phyloP scores from a whole-genome alignment of 345 rosid genomes.

The Turnera subulata region DNA sequence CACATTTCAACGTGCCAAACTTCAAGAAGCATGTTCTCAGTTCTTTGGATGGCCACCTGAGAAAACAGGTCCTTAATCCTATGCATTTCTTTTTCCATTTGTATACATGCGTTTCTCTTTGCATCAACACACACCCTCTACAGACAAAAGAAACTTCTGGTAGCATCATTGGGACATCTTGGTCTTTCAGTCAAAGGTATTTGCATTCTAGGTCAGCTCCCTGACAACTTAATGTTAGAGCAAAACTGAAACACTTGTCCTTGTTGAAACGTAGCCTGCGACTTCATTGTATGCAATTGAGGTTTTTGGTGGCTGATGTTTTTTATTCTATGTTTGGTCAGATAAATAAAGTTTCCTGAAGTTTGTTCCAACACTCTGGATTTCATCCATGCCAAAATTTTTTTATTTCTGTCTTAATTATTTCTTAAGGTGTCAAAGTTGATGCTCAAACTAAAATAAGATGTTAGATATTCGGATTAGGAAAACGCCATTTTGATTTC shows the following conservation, averaged over 20 bases:
- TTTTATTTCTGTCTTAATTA: background rate
- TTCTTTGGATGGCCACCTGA: slow-evolving; percentile 85
- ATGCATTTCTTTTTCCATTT: background rate
- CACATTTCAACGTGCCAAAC: slow-evolving; percentile 50
- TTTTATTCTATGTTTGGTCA: background rate
- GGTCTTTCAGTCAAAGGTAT: background rate
- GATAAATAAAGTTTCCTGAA: background rate
- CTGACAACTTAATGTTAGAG: no score
- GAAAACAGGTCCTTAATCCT: slow-evolving; percentile 57
- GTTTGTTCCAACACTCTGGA: no score
- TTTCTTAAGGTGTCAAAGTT: background rate
- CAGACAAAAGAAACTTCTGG: background rate
- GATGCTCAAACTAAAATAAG: background rate
- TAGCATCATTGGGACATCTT: slow-evolving; percentile 1
- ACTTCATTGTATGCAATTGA: no score
- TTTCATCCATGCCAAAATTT: background rate
- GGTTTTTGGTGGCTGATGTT: no score
- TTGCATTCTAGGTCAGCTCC: background rate
- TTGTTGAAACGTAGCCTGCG: no score
- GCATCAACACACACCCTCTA: background rate
- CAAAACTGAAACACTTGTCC: no score
- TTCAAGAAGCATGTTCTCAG: slow-evolving; percentile 55
- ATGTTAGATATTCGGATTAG: no score
- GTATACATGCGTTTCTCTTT: background rate
- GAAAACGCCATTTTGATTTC: no score